Base-by-base conservation (phyloP, 179 eudicot genomes). In the Heliamphora pulchella region DNA sequence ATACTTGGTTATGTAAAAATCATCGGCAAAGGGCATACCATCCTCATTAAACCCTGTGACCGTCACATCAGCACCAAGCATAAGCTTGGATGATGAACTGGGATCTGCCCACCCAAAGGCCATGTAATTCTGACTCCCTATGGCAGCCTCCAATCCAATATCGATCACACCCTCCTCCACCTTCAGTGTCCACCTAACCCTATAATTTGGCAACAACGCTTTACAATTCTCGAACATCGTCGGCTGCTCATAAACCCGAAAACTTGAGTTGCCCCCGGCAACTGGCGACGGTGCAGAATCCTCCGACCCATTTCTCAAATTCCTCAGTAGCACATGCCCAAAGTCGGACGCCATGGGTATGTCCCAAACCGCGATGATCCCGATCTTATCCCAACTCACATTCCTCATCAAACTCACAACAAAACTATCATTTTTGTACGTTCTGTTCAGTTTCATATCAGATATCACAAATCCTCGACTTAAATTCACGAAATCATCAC, bases 51-150 rank as follows among this genome's bases (percentile, higher is more conserved):
- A 93, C 65, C 97, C 97, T 4, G 97, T 85, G 48, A 95, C 84
- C 8, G 91, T 88, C 64, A 95, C 97, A 86, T 93, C 98, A 39
- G 92, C 87, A 71, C 85, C 89, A 72, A 92, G 87, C 97, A 93
- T 95, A 75, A 87, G 85, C 3, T 88, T 84, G 2, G 87, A 80
- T 0, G 89, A 73, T 15, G 90, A 83, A 67, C 84, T 87, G 0
- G 97, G 95, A 65, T 89, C 86, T 5, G 98, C 97, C 98, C 98
- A 95, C 54, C 98, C 98, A 80, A 95, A 95, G 2, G 91, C 98
- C 95, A 95, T 88, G 62, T 95, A 95, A 81, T 91, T 86, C 90
- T 87, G 91, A 84, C 79, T 84, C 79, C 87, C 93, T 39, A 86
- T 85, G 5, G 85, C 92, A 6, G 92, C 98, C 83, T 95, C 98